These are phyloP conservation scores for Ogataea pignaliae DNA, from an alignment of 805 yeast genomes.

Conservation along the genomic window DNA sequence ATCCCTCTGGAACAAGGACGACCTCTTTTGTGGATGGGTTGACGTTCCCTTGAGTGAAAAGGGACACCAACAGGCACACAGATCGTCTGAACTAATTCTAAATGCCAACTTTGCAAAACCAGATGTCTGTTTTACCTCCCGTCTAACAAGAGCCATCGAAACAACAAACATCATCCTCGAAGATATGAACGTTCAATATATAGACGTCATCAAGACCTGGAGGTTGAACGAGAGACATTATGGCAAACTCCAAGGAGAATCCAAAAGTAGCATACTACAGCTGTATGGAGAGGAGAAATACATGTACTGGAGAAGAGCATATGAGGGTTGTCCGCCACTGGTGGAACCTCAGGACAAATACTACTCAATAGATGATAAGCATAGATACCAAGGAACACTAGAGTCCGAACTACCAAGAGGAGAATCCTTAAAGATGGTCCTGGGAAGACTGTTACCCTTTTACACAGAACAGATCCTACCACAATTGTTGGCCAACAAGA, in stretches of 20 bases:
- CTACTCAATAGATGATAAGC: slow-evolving; percentile 33
- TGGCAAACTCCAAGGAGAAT: slow-evolving; percentile 76
- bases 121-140: slow-evolving; percentile 64
- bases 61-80: slow-evolving; percentile 64
- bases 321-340: slow-evolving; percentile 64
- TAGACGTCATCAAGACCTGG: slow-evolving; percentile 63
- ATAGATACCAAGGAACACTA: slow-evolving; percentile 37
- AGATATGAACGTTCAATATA: slow-evolving; percentile 44
- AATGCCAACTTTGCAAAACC: slow-evolving; percentile 40
- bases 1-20: slow-evolving; percentile 71
- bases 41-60: slow-evolving; percentile 65
- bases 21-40: slow-evolving; percentile 83
- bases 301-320: slow-evolving; percentile 77
- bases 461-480: slow-evolving; percentile 46
- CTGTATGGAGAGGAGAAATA: slow-evolving; percentile 69
- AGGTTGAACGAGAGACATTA: slow-evolving; percentile 81
- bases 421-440: slow-evolving; percentile 72
- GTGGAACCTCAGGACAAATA: slow-evolving; percentile 35
- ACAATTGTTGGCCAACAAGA: slow-evolving; percentile 45
- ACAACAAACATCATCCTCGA: slow-evolving; percentile 66
- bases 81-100: slow-evolving; percentile 57
- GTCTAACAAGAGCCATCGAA: slow-evolving; percentile 68
- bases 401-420: slow-evolving; percentile 57
- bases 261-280: slow-evolving; percentile 61
- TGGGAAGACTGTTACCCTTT: slow-evolving; percentile 61